A percentile compares a stretch with the other conserved stretches of the same genome.
Evolutionary conservation across 192 early-diverging fungal genomes (phyloP).

Genomic region (Coemansia sp.): DNA sequence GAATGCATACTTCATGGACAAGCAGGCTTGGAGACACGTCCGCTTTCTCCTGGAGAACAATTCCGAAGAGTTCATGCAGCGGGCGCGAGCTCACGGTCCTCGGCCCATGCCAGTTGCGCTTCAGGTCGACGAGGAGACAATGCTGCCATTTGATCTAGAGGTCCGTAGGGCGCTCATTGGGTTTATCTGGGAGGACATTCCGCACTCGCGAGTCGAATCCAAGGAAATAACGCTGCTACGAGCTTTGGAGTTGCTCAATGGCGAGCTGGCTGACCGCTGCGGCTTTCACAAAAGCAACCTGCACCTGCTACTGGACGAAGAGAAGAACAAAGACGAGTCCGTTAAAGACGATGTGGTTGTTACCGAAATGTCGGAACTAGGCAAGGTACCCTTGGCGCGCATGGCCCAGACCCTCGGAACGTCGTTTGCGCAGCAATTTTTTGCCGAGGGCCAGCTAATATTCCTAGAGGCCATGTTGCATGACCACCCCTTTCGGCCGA

Average conservation of each 20-base stretch:
- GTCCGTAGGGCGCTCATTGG: constrained; percentile 20
- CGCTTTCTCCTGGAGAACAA: constrained; percentile 24
- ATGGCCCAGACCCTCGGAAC: constrained; percentile 28
- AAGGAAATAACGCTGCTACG: constrained; percentile 44
- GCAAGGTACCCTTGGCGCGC: constrained; percentile 11
- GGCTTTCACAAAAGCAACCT: constrained; percentile 20
- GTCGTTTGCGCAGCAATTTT: constrained; percentile 41
- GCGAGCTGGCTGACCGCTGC: constrained; percentile 30
- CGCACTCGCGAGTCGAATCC: constrained; percentile 17
- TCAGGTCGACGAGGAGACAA: constrained; percentile 16
- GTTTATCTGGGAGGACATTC: constrained; percentile 46
- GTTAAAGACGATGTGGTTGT: constrained; percentile 8
- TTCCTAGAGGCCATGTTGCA: constrained; percentile 46
- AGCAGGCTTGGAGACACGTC: constrained; percentile 21
- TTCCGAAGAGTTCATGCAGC: constrained; percentile 26
- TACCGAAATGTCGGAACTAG: not conserved
- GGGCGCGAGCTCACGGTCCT: constrained; percentile 16
- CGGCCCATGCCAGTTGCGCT: constrained; percentile 46
- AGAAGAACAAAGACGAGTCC: constrained; percentile 20
- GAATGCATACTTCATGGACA: constrained; percentile 33
- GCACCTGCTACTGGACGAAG: constrained; percentile 14
- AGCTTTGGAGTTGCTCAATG: constrained; percentile 37
- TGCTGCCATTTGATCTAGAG: constrained; percentile 30
- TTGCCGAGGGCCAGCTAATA: constrained; percentile 11
- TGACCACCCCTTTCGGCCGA: constrained; percentile 48